Evolutionary conservation across 2,329 filamentous ascomycete genomes (phyloP).

Genomic region (Ascochyta clinopodiicola): DNA sequence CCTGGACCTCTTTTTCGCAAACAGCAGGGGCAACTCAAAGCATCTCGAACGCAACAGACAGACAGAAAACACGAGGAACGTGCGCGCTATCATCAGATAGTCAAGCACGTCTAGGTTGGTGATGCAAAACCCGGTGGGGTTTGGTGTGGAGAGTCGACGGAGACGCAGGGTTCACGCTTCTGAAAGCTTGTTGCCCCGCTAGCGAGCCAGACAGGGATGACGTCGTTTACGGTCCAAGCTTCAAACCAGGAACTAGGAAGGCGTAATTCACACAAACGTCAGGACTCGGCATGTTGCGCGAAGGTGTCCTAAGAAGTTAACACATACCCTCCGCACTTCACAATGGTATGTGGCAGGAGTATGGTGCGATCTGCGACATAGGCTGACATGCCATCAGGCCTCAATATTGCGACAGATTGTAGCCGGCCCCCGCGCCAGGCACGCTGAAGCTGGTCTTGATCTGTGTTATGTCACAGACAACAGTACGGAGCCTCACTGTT

Average conservation of each 20-base stretch:
- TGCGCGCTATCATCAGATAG: background rate
- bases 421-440: constrained; percentile 81
- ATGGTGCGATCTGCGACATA: background rate
- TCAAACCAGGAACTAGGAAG: constrained; percentile 16
- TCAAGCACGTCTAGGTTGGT: background rate
- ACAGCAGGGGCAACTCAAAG: background rate
- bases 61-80: background rate
- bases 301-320: constrained; percentile 5
- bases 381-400: constrained; percentile 30
- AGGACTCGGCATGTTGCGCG: constrained; percentile 16
- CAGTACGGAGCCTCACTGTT: constrained; percentile 56
- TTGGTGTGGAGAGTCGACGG: constrained; percentile 2
- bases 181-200: constrained; percentile 20
- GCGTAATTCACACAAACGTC: constrained; percentile 8
- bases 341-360: constrained; percentile 1
- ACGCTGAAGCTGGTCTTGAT: constrained; percentile 87
- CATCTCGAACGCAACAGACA: background rate
- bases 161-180: constrained; percentile 18
- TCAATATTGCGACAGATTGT: constrained; percentile 85
- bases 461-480: constrained; percentile 93
- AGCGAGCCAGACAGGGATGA: constrained; percentile 15
- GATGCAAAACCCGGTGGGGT: background rate
- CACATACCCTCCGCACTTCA: background rate
- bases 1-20: background rate
- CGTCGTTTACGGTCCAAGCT: constrained; percentile 14